Base-by-base conservation (phyloP, 169 alveolate species). In the Perkinsus chesapeaki region DNA sequence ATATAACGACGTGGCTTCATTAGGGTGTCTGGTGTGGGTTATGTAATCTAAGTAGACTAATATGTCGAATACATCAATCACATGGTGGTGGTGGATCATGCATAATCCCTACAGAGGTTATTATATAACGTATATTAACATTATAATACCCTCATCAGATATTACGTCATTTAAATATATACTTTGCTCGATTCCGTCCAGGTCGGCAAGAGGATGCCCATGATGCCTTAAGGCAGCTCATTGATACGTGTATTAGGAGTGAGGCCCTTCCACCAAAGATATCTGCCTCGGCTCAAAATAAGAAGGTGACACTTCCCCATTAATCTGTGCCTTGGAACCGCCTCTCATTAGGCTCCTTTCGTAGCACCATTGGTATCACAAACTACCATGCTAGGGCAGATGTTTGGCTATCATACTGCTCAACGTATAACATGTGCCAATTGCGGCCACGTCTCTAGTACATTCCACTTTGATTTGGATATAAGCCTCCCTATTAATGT, bases 131-230 rank as follows among this genome's bases (percentile, higher is more conserved):
- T 60, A 34, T 23, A 60, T 60, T 34, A 60, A 16, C 37, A 60
- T 7, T 16, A 60, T 23, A 27, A 34, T 60, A 23, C 37, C 82
- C 82, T 60, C 16, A 60, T 60, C 82, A 60, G 82, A 23, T 60
- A 3, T 34, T 60, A 60, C 82, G 82, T 34, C 23, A 60, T 16
- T 23, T 60, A 9, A 60, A 60, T 34, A 27, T 60, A 27, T 60
- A 5, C 82, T 60, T 60, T 60, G 82, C 82, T 23, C 82, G 82
- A 3, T 60, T 60, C 82, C 82, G 82, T 23, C 82, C 82, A 34
- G 82, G 82, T 60, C 82, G 82, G 82, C 82, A 60, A 60, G 82
- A 60, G 82, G 82, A 60, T 60, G 82, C 82, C 12, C 82, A 60
- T 60, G 82, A 60, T 60, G 82, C 82, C 82, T 60, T 60, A 34